A percentile compares a stretch with the other conserved stretches of the same genome.
These are phyloP conservation scores for Paecilomyces niveus DNA, from an alignment of 2,329 filamentous ascomycete genomes.

Conservation along the genomic window DNA sequence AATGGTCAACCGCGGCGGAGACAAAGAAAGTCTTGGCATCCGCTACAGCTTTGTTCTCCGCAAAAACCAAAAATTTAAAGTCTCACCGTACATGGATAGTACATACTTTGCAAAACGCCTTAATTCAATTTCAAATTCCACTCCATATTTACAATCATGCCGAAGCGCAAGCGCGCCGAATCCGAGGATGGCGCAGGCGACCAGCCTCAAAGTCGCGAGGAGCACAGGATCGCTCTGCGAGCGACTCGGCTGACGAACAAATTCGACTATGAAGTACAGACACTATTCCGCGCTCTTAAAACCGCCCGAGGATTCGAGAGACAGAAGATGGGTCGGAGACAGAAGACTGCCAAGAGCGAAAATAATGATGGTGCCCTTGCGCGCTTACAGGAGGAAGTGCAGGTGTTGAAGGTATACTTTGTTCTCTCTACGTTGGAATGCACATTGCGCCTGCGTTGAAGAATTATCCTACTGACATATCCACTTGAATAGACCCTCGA, in stretches of 20 bases:
- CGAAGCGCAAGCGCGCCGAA: conserved; percentile 35
- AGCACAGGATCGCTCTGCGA: conserved; percentile 25
- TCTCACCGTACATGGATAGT: not conserved
- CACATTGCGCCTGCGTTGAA: not conserved
- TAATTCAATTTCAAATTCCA: not conserved
- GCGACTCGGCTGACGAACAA: conserved; percentile 36
- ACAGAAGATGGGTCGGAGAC: conserved; percentile 55
- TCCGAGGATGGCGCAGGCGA: conserved; percentile 14
- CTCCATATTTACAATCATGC: conserved; percentile 16
- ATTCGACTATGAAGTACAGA: conserved; percentile 44
- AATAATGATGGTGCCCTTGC: conserved; percentile 33
- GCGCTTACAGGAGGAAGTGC: conserved; percentile 49
- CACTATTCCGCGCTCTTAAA: conserved; percentile 49
- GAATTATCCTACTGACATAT: not conserved
- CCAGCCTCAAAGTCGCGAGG: conserved; percentile 7
- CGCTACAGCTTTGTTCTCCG: conserved; percentile 1
- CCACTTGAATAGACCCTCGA: conserved; percentile 41
- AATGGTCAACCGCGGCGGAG: too few relatives aligned
- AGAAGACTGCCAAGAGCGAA: conserved; percentile 46
- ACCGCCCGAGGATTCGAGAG: conserved; percentile 55
- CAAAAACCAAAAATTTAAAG: conserved; percentile 2
- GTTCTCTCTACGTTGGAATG: not conserved
- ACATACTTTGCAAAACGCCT: not conserved
- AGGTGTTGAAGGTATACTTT: conserved; percentile 46
- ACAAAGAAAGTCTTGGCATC: not conserved